A percentile compares a stretch with the other conserved stretches of the same genome.
phyloP scores from a whole-genome alignment of 768 basidiomycete genomes.

The Leccinum imitatum region DNA sequence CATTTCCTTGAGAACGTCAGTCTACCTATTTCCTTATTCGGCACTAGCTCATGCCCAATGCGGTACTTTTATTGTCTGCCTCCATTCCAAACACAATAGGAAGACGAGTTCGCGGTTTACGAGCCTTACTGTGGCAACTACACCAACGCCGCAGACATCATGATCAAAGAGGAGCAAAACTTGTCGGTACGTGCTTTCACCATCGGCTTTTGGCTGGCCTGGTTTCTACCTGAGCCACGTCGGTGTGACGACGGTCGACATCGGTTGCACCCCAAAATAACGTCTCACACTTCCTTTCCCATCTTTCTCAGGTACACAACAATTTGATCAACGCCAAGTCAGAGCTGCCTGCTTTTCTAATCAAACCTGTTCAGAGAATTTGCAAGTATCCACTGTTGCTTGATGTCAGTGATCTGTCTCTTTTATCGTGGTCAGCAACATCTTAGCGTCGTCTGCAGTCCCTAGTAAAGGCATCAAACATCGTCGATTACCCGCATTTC shows the following conservation, averaged over 20 bases:
- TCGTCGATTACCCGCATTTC: constrained; percentile 62
- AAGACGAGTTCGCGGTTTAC: constrained; percentile 94
- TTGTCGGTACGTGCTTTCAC: constrained; percentile 61
- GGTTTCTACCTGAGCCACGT: constrained; percentile 19
- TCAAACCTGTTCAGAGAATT: constrained; percentile 97
- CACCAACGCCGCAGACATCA: constrained; percentile 80
- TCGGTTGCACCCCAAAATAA: constrained; percentile 19
- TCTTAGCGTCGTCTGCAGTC: constrained; percentile 44
- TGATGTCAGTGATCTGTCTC: constrained; percentile 55
- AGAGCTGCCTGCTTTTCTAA: constrained; percentile 94
- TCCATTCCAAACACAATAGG: constrained; percentile 53
- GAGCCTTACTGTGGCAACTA: constrained; percentile 98
- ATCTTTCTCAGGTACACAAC: constrained; percentile 59
- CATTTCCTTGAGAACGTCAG: constrained; percentile 83
- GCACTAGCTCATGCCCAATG: constrained; percentile 34
- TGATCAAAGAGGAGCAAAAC: constrained; percentile 83
- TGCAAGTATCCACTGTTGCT: constrained; percentile 98
- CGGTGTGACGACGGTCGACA: constrained; percentile 27
- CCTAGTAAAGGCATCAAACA: constrained; percentile 68
- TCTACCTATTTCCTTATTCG: constrained; percentile 10
- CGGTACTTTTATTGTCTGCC: constrained; percentile 44
- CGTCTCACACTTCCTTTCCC: constrained; percentile 15
- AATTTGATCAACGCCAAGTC: constrained; percentile 86
- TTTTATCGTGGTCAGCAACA: constrained; percentile 9
- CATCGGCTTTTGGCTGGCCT: constrained; percentile 1